Conservation (phyloP, 495 filamentous ascomycete genomes). For the Penicillium crystallinum region DNA sequence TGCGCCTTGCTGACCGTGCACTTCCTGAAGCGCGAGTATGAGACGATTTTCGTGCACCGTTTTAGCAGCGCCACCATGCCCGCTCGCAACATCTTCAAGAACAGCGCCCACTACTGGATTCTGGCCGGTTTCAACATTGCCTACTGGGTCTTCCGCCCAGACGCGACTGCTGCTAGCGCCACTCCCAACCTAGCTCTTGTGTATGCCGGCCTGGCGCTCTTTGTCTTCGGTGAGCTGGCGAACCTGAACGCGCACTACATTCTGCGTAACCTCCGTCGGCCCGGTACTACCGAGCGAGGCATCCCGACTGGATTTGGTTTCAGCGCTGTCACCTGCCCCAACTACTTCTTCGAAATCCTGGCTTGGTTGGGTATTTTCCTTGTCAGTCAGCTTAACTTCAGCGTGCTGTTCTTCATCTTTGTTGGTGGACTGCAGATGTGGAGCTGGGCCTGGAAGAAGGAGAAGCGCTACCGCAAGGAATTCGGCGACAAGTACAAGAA, state of each 20-base stretch:
- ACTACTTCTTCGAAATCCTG: slow-evolving; percentile 90
- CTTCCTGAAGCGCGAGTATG: slow-evolving; percentile 92
- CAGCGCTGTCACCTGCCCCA: slow-evolving; percentile 83
- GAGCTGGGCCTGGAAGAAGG: slow-evolving; percentile 87
- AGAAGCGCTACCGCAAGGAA: slow-evolving; percentile 79
- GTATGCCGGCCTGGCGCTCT: slow-evolving; percentile 63
- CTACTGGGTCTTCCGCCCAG: slow-evolving; percentile 78
- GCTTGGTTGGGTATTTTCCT: slow-evolving; percentile 77
- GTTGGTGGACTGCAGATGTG: slow-evolving; percentile 72
- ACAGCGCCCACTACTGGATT: slow-evolving; percentile 86
- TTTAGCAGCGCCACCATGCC: slow-evolving; percentile 96
- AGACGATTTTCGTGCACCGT: slow-evolving; percentile 91
- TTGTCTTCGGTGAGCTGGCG: slow-evolving; percentile 65
- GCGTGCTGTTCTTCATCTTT: slow-evolving; percentile 64
- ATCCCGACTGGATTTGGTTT: slow-evolving; percentile 89
- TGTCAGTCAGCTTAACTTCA: slow-evolving; percentile 68
- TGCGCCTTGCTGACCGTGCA: slow-evolving; percentile 69
- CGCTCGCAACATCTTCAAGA: slow-evolving; percentile 79
- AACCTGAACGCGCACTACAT: slow-evolving; percentile 77
- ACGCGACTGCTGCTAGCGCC: slow-evolving; percentile 48
- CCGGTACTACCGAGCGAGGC: slow-evolving; percentile 77
- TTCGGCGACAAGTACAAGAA: slow-evolving; percentile 86
- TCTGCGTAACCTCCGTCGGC: slow-evolving; percentile 66
- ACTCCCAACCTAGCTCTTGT: slow-evolving; percentile 44
- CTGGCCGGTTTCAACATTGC: slow-evolving; percentile 77